Evolutionary conservation across 768 basidiomycete species (phyloP).

Genomic region (Tephrocybe rancida): DNA sequence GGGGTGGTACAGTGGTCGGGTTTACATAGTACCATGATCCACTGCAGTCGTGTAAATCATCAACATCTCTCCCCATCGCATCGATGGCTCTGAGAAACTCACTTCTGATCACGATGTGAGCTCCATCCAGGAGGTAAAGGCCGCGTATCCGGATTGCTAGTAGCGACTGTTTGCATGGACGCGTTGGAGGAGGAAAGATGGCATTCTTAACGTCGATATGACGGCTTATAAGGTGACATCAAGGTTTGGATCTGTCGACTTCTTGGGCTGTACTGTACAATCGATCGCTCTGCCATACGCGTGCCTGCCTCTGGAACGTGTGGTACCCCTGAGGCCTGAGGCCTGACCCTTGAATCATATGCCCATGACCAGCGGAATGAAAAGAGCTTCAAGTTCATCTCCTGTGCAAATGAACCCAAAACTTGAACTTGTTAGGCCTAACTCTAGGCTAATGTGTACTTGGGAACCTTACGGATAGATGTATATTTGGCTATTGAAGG

Average conservation of each 20-base stretch:
- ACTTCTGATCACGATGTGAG: slow-evolving; percentile 14
- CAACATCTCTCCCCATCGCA: not conserved
- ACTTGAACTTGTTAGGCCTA: too few relatives aligned
- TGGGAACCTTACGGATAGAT: too few relatives aligned
- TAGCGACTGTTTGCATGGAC: not conserved
- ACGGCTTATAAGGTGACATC: not conserved
- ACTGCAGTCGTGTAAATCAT: not conserved
- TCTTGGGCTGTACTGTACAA: not conserved
- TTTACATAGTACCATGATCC: slow-evolving; percentile 36
- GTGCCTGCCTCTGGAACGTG: not conserved
- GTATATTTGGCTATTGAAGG: too few relatives aligned
- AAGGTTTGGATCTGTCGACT: not conserved
- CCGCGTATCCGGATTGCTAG: slow-evolving; percentile 4
- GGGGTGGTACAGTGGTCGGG: slow-evolving; percentile 29
- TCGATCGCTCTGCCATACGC: not conserved
- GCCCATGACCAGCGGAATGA: too few relatives aligned
- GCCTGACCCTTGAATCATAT: not conserved
- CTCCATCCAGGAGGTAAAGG: slow-evolving; percentile 18
- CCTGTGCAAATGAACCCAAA: too few relatives aligned
- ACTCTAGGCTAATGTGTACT: too few relatives aligned
- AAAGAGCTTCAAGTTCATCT: too few relatives aligned
- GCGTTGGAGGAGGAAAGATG: not conserved
- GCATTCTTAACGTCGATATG: not conserved
- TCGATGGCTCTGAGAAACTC: not conserved
- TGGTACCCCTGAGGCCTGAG: not conserved